These are phyloP conservation scores for Dipodascus albidus DNA, from an alignment of 805 yeast species.

Conservation along the genomic window DNA sequence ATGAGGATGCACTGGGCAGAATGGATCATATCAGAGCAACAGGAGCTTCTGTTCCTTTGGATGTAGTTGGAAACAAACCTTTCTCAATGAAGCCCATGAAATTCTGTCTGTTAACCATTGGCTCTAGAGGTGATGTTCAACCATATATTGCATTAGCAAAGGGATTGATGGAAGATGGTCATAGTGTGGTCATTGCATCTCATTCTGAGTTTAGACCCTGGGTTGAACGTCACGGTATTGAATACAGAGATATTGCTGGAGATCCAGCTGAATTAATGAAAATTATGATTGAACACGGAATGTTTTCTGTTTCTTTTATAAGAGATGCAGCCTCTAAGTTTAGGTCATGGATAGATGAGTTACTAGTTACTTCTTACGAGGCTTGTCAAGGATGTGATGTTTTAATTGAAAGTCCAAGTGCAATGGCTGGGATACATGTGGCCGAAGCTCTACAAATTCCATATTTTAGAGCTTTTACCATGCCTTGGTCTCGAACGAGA, in stretches of 20 bases:
- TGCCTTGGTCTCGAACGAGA: constrained; percentile 97
- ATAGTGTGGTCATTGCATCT: constrained; percentile 71
- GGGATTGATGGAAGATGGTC: constrained; percentile 73
- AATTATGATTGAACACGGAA: constrained; percentile 83
- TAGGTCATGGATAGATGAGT: constrained; percentile 70
- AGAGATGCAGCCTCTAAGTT: constrained; percentile 76
- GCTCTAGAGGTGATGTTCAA: constrained; percentile 94
- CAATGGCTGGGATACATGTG: constrained; percentile 90
- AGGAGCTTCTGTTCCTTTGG: neutral
- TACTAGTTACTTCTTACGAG: constrained; percentile 65
- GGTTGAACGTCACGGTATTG: constrained; percentile 56
- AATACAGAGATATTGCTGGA: constrained; percentile 73
- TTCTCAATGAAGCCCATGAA: constrained; percentile 23
- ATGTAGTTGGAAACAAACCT: neutral
- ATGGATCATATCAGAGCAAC: neutral
- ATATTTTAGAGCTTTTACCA: constrained; percentile 88
- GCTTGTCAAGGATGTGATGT: constrained; percentile 78
- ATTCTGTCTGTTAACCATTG: constrained; percentile 73
- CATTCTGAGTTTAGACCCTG: constrained; percentile 73
- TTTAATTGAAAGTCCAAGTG: constrained; percentile 88
- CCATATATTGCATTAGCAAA: constrained; percentile 87
- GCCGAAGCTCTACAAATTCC: constrained; percentile 89
- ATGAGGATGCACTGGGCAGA: constrained; percentile 46
- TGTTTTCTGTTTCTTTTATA: constrained; percentile 70
- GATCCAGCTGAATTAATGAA: constrained; percentile 88